A percentile compares a stretch with the other conserved stretches of the same genome.
These are phyloP conservation scores for Coccomyxa subellipsoidea DNA, from an alignment of 163 green algal species.

Conservation along the genomic window DNA sequence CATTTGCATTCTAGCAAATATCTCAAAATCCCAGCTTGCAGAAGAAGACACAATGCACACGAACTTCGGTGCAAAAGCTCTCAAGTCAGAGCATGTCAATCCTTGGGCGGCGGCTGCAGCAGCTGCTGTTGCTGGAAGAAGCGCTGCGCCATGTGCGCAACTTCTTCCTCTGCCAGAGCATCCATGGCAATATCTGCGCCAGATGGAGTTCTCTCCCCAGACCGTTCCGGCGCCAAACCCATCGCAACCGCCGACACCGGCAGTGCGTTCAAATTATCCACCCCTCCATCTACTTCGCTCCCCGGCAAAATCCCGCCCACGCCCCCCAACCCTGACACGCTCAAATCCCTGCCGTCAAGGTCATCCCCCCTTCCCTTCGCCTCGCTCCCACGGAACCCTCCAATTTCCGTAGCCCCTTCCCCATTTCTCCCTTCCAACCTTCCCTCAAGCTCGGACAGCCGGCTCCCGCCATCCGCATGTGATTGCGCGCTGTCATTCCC, in stretches of 20 bases:
- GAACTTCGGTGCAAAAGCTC: neutral
- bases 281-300: neutral
- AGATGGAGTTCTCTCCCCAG: conserved; percentile 1
- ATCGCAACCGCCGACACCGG: conserved; percentile 16
- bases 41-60: neutral
- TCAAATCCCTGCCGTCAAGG: too few species aligned
- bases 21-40: neutral
- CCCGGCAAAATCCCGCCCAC: neutral
- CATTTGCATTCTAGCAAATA: neutral
- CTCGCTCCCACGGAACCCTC: too few species aligned
- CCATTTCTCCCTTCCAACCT: too few species aligned
- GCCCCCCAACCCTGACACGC: neutral
- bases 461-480: too few species aligned
- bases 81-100: neutral
- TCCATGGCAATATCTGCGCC: conserved; percentile 21
- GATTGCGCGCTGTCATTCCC: too few species aligned
- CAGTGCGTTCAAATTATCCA: neutral
- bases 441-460: too few species aligned
- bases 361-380: too few species aligned
- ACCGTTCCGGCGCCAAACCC: conserved; percentile 9
- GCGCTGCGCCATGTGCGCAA: conserved; percentile 10
- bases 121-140: conserved; percentile 1
- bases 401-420: too few species aligned
- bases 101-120: too few species aligned
- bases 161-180: conserved; percentile 18